These are phyloP conservation scores for Capillidium rhysosporum DNA, from an alignment of 371 early-diverging fungal genomes.

Conservation along the genomic window DNA sequence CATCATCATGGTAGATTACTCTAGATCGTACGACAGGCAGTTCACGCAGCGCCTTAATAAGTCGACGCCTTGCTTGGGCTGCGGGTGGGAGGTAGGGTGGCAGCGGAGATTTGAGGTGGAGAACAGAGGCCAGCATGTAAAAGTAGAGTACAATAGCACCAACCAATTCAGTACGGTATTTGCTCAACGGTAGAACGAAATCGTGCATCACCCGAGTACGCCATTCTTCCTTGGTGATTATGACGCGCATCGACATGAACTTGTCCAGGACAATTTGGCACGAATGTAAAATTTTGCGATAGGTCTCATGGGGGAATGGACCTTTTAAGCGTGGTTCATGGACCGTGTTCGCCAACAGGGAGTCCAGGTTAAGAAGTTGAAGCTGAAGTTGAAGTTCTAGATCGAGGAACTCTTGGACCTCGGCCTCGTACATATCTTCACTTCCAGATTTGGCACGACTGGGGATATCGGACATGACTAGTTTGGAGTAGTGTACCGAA, in stretches of 20 bases:
- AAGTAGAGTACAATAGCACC: constrained; percentile 51
- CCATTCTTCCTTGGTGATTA: constrained; percentile 39
- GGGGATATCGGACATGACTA: not conserved
- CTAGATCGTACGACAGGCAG: constrained; percentile 25
- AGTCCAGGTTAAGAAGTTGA: constrained; percentile 31
- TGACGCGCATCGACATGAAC: constrained; percentile 43
- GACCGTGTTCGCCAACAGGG: constrained; percentile 39
- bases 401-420: constrained; percentile 32
- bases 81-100: constrained; percentile 65
- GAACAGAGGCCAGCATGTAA: constrained; percentile 57
- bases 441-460: not conserved
- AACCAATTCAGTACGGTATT: constrained; percentile 40
- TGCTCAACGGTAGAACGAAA: constrained; percentile 30
- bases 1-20: constrained; percentile 21
- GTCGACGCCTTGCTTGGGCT: constrained; percentile 20
- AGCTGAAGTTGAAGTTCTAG: constrained; percentile 49
- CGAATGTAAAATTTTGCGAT: constrained; percentile 36
- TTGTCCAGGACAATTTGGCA: constrained; percentile 56
- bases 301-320: constrained; percentile 43
- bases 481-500: not conserved
- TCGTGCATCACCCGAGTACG: constrained; percentile 23
- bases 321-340: constrained; percentile 77
- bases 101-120: constrained; percentile 58
- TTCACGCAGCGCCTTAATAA: constrained; percentile 23
- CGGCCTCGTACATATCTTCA: not conserved